phyloP scores from a whole-genome alignment of 306 rosid genomes.

The Crotalaria pallida region DNA sequence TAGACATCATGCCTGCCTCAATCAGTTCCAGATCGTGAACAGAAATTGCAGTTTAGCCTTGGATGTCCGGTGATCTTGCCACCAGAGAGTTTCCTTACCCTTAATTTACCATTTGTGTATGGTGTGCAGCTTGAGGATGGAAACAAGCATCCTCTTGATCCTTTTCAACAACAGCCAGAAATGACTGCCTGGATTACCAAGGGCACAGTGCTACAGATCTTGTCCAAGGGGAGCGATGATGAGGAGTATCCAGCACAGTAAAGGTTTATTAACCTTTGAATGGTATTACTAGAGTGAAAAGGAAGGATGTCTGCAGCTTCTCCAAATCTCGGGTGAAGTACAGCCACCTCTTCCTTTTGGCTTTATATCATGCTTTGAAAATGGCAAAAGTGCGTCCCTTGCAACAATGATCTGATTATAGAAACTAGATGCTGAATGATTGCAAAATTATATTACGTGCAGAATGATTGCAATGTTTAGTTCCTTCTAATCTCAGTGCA shows the following conservation, averaged over 20 bases:
- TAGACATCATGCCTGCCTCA: conserved; percentile 71
- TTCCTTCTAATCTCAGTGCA: neutral
- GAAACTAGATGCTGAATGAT: conserved; percentile 12
- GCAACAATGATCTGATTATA: neutral
- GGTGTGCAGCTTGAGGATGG: conserved; percentile 78
- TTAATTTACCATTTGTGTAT: conserved; percentile 78
- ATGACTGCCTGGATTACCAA: conserved; percentile 80
- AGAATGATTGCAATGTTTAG: neutral
- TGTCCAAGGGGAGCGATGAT: conserved; percentile 54
- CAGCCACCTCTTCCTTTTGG: neutral
- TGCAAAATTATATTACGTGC: conserved; percentile 4
- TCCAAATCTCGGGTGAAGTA: conserved; percentile 35
- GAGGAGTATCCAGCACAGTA: conserved; percentile 46
- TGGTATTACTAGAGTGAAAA: conserved; percentile 14
- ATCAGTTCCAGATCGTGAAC: conserved; percentile 56
- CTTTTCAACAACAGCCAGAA: conserved; percentile 78
- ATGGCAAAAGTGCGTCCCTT: conserved; percentile 5
- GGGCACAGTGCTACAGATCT: conserved; percentile 67
- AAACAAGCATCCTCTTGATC: conserved; percentile 55
- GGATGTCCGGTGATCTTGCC: conserved; percentile 77
- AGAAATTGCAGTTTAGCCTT: conserved; percentile 67
- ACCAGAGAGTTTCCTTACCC: conserved; percentile 86
- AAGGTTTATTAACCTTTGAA: conserved; percentile 20
- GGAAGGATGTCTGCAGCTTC: conserved; percentile 21
- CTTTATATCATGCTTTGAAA: conserved; percentile 14